These are phyloP conservation scores for Alternaria novae-zelandiae DNA, from an alignment of 2,329 filamentous ascomycete species.

Conservation along the genomic window DNA sequence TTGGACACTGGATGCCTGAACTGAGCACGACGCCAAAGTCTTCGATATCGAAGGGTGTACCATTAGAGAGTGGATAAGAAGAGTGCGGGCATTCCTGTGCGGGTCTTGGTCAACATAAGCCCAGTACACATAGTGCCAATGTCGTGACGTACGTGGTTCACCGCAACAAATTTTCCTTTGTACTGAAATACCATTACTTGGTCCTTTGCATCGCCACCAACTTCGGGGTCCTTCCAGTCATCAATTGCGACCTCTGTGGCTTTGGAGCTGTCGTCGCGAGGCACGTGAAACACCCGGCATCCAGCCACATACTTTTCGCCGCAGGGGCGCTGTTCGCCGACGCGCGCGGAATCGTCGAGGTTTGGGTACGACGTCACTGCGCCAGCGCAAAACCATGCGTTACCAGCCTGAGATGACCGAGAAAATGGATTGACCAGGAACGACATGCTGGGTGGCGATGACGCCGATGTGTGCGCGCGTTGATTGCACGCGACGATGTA, in stretches of 20 bases:
- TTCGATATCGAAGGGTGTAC: slow-evolving; percentile 72
- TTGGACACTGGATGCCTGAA: slow-evolving; percentile 69
- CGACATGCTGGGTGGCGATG: slow-evolving; percentile 16
- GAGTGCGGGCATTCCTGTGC: slow-evolving; percentile 66
- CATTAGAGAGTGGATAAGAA: slow-evolving; percentile 69
- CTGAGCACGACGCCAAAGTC: slow-evolving; percentile 71
- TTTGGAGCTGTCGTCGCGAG: slow-evolving; percentile 25
- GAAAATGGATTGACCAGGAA: slow-evolving; percentile 30
- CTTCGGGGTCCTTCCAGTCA: slow-evolving; percentile 33
- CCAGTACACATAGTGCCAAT: too few relatives aligned
- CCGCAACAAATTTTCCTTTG: slow-evolving; percentile 67
- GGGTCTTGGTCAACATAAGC: not conserved
- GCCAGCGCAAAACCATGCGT: slow-evolving; percentile 35
- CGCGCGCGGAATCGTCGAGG: slow-evolving; percentile 14
- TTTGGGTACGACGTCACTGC: slow-evolving; percentile 27
- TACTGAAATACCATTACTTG: slow-evolving; percentile 72
- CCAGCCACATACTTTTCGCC: slow-evolving; percentile 18
- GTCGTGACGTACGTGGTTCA: slow-evolving; percentile 65
- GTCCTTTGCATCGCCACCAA: slow-evolving; percentile 49
- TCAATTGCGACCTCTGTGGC: slow-evolving; percentile 28
- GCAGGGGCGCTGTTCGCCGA: slow-evolving; percentile 26
- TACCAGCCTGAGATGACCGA: slow-evolving; percentile 25
- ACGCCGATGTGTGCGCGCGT: not conserved
- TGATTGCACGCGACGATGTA: not conserved
- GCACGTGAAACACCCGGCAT: slow-evolving; percentile 35